Base-by-base conservation (phyloP, 257 asterid genomes). In the Prunella vulgaris region DNA sequence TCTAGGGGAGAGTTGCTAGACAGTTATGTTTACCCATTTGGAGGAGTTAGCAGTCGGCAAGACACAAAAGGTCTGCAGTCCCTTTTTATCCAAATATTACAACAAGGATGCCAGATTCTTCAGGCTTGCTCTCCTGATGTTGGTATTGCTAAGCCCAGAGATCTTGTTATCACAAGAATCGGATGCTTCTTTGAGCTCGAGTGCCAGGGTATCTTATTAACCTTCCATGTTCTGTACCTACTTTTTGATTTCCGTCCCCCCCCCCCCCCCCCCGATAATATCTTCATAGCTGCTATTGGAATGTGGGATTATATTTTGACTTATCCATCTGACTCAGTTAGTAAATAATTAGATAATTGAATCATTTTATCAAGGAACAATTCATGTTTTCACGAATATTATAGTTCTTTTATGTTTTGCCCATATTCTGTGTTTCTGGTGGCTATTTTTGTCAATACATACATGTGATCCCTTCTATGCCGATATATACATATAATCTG, bases 121-220 rank as follows among this genome's bases (percentile, higher is more conserved):
- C 99, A 94, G 88, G 85, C 92, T 52, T 84, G 90, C 77, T 84
- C 93, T 69, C 83, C 93, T 53, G 97, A 94, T 75, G 76, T 72
- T 63, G 82, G 90, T 71, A 78, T 62, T 75, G 81, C 81, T 40
- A 94, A 86, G 86, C 93, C 97, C 68, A 85, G 99, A 76, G 97
- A 94, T 83, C 87, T 94, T 68, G 97, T 91, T 64, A 89, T 94
- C 77, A 78, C 99, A 25, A 88, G 99, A 51, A 80, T 87, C 66
- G 99, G 99, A 74, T 87, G 95, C 88, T 94, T 91, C 80, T 88
- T 94, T 79, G 99, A 94, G 90, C 96, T 94, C 1, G 99, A 94
- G 81, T 91, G 97, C 83, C 97, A 91, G 73, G 99, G 99, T 91
- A 81, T 54, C 15, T 27, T 38, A 46, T 77, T 57, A 35, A 40